phyloP scores from a whole-genome alignment of 2,329 filamentous ascomycete species.

The Ophiostoma angusticollis region DNA sequence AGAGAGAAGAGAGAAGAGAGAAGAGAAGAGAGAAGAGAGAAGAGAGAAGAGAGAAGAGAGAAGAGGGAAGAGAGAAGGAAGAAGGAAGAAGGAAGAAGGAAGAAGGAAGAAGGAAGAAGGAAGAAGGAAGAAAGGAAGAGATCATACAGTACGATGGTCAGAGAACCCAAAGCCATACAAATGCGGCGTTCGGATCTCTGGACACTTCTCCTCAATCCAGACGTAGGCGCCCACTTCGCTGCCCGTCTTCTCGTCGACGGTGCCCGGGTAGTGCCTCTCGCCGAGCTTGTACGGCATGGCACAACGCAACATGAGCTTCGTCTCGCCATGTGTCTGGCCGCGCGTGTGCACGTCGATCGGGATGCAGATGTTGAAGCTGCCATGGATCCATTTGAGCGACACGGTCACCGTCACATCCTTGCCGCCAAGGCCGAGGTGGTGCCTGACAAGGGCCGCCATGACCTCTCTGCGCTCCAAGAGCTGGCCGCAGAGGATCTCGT shows the following conservation, averaged over 20 bases:
- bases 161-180: slow-evolving; percentile 14
- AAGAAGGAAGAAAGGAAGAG: no score
- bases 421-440: slow-evolving; percentile 1
- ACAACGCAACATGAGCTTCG: neutral
- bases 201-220: slow-evolving; percentile 25
- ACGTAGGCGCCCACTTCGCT: slow-evolving; percentile 26
- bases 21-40: no score
- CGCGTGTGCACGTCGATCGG: neutral
- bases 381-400: slow-evolving; percentile 1
- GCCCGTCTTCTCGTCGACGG: slow-evolving; percentile 26
- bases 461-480: neutral
- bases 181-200: slow-evolving; percentile 24
- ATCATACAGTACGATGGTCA: neutral
- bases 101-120: no score
- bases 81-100: no score
- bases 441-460: neutral
- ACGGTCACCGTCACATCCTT: neutral
- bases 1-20: neutral
- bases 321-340: neutral
- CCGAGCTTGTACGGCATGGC: slow-evolving; percentile 21
- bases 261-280: slow-evolving; percentile 23
- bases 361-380: neutral
- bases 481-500: no score
- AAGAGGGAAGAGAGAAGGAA: no score
- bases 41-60: no score